Conservation (phyloP, 2,329 filamentous ascomycete genomes). For the Fusarium sp. region DNA sequence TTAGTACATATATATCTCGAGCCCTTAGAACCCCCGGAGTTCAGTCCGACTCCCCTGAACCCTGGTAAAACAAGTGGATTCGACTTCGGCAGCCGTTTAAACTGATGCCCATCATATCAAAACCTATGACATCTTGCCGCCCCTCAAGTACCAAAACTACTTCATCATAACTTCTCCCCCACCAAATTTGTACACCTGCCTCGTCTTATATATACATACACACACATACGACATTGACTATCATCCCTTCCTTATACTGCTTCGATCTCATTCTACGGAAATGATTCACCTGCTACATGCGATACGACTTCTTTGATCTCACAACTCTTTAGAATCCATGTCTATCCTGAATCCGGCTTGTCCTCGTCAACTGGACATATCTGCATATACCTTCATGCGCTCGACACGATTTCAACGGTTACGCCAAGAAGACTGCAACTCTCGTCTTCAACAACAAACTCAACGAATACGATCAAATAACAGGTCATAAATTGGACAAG, state of each 20-base stretch:
- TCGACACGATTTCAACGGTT: constrained; percentile 37
- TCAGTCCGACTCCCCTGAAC: constrained; percentile 22
- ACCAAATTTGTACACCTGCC: constrained; percentile 4
- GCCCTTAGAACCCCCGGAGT: neutral
- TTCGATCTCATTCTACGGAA: neutral
- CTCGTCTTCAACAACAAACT: constrained; percentile 11
- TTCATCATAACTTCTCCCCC: constrained; percentile 22
- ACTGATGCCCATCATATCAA: constrained; percentile 15
- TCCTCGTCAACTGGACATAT: constrained; percentile 33
- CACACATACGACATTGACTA: neutral
- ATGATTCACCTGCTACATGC: constrained; percentile 18
- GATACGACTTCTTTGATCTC: constrained; percentile 29
- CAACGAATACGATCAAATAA: constrained; percentile 11
- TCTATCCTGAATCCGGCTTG: constrained; percentile 32
- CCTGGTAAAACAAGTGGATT: constrained; percentile 32
- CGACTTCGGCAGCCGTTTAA: constrained; percentile 28
- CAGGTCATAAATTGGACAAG: constrained; percentile 1
- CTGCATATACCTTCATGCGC: constrained; percentile 29
- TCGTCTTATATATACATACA: neutral
- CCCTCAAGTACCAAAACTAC: constrained; percentile 13
- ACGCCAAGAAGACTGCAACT: constrained; percentile 31
- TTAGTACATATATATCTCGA: constrained; percentile 7
- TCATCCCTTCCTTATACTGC: neutral
- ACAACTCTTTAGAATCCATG: constrained; percentile 35
- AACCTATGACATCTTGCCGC: constrained; percentile 35